Conservation (phyloP, 345 rosid genomes). For the Angophora floribunda region DNA sequence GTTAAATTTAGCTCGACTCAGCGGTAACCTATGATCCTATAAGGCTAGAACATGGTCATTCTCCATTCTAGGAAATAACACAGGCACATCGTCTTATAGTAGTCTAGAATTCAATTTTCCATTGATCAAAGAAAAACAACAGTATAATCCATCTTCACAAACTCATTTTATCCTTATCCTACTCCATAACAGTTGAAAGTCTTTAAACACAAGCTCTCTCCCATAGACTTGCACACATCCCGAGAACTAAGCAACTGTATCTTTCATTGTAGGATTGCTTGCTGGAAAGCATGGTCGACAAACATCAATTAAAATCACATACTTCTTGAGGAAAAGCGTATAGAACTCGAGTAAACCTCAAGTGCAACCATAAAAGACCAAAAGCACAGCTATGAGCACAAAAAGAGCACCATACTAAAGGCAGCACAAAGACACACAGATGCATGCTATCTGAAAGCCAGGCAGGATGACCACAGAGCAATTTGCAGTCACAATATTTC, state of each 20-base stretch:
- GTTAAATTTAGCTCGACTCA: neutral
- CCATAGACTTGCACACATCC: neutral
- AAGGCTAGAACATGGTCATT: neutral
- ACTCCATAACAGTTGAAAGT: neutral
- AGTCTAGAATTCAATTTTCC: neutral
- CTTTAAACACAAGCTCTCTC: neutral
- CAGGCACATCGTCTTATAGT: neutral
- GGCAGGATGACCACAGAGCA: neutral
- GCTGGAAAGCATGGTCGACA: neutral
- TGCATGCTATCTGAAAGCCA: neutral
- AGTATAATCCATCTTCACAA: neutral
- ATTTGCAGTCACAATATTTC: neutral
- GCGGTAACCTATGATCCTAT: neutral
- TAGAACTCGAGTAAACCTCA: neutral
- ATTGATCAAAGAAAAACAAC: neutral
- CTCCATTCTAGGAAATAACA: neutral
- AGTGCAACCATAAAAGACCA: neutral
- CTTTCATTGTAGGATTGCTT: neutral
- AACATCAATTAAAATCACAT: neutral
- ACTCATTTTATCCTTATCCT: neutral
- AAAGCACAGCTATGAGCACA: neutral
- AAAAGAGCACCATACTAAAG: neutral
- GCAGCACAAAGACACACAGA: neutral
- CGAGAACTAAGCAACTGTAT: neutral
- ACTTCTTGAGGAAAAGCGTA: neutral